These are phyloP conservation scores for Teratosphaeria gauchensis DNA, from an alignment of 2,329 filamentous ascomycete species.

Conservation along the genomic window DNA sequence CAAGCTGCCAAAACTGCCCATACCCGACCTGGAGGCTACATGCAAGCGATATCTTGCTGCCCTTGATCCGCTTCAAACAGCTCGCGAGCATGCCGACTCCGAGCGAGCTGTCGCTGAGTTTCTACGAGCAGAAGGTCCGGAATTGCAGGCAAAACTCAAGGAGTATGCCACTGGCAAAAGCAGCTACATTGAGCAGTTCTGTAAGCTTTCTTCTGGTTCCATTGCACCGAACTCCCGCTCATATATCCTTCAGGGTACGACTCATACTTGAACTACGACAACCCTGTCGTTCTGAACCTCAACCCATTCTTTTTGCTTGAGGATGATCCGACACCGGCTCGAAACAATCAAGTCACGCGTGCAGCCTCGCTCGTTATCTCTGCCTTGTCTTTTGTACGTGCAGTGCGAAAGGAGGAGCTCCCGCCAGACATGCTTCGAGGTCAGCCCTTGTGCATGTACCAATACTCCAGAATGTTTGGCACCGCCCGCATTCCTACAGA, in stretches of 20 bases:
- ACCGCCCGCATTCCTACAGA: conserved; percentile 91
- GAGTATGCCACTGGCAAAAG: conserved; percentile 82
- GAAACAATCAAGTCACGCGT: conserved; percentile 92
- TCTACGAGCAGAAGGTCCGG: conserved; percentile 66
- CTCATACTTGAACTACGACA: conserved; percentile 95
- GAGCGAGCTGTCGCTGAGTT: conserved; percentile 74
- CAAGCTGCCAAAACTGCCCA: conserved; percentile 80
- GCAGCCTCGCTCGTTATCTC: conserved; percentile 88
- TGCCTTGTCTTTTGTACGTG: conserved; percentile 81
- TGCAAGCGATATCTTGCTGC: conserved; percentile 71
- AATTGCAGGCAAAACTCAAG: conserved; percentile 79
- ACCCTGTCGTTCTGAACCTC: conserved; percentile 90
- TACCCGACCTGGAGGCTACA: conserved; percentile 73
- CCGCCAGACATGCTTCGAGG: conserved; percentile 79
- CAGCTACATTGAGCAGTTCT: conserved; percentile 98
- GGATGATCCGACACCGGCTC: conserved; percentile 90
- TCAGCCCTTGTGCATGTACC: conserved; percentile 91
- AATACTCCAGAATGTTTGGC: conserved; percentile 90
- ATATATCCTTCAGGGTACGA: conserved; percentile 66
- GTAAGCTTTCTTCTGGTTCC: conserved; percentile 45
- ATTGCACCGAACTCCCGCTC: neutral
- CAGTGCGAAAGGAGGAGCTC: conserved; percentile 84
- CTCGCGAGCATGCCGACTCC: conserved; percentile 75
- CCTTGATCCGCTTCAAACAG: conserved; percentile 69
- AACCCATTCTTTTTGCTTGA: conserved; percentile 97